phyloP scores from a whole-genome alignment of 768 basidiomycete genomes.

The Podaxis mareebaensis region DNA sequence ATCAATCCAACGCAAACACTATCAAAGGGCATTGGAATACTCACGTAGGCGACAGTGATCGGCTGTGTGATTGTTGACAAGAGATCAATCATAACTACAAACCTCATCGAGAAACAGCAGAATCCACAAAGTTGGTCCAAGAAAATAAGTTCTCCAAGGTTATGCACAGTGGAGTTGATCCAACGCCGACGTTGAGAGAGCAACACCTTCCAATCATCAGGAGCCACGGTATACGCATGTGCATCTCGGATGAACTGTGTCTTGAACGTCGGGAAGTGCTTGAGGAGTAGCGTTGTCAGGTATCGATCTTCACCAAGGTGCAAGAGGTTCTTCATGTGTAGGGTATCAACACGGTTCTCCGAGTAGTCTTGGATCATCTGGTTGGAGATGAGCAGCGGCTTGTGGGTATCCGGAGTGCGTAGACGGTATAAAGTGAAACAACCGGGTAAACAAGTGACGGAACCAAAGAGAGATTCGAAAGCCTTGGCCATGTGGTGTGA shows the following conservation, averaged over 20 bases:
- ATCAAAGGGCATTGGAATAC: conserved; percentile 32
- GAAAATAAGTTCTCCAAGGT: conserved; percentile 90
- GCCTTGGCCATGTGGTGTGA: conserved; percentile 99
- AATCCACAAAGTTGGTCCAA: conserved; percentile 92
- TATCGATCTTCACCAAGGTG: conserved; percentile 99
- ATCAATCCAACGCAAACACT: background rate
- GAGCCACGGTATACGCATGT: conserved; percentile 91
- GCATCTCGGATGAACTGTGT: conserved; percentile 96
- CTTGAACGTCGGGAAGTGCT: conserved; percentile 93
- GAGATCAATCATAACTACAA: conserved; percentile 95
- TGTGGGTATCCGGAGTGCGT: conserved; percentile 91
- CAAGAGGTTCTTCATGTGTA: conserved; percentile 98
- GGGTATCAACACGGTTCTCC: conserved; percentile 93
- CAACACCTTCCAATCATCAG: conserved; percentile 92
- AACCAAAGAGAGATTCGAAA: conserved; percentile 95
- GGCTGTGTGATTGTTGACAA: conserved; percentile 84
- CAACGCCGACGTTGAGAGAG: conserved; percentile 97
- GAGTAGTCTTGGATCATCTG: conserved; percentile 91
- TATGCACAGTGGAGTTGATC: conserved; percentile 99
- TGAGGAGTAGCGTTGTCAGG: conserved; percentile 91
- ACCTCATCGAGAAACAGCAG: conserved; percentile 99
- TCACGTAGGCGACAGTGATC: conserved; percentile 85
- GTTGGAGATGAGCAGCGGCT: conserved; percentile 91
- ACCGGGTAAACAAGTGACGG: conserved; percentile 97
- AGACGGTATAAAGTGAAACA: conserved; percentile 98